phyloP scores from a whole-genome alignment of 495 filamentous ascomycete species.

The Aspergillus sclerotioniger region DNA sequence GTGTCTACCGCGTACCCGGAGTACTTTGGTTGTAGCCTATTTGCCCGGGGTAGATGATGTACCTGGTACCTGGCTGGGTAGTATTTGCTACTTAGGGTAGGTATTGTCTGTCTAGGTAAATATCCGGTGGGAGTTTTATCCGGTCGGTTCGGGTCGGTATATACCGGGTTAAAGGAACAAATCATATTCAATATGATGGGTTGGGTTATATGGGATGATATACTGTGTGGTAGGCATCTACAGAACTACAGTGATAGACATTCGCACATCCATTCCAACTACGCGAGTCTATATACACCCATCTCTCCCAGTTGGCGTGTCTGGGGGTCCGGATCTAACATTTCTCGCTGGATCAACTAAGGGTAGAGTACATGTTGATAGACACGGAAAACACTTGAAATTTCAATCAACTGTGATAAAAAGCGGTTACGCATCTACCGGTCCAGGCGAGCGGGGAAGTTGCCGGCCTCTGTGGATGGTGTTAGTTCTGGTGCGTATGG shows the following conservation, averaged over 20 bases:
- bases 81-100: too few species aligned
- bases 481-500: not conserved
- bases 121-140: too few species aligned
- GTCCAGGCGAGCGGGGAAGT: conserved; percentile 69
- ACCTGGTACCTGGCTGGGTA: too few species aligned
- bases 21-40: too few species aligned
- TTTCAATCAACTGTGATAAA: conserved; percentile 27
- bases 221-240: not conserved
- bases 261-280: conserved; percentile 20
- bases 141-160: too few species aligned
- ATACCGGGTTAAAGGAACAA: too few species aligned
- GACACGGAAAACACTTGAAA: conserved; percentile 33
- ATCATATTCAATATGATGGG: not conserved
- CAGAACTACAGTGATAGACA: not conserved
- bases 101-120: too few species aligned
- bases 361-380: conserved; percentile 48
- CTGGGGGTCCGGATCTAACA: not conserved
- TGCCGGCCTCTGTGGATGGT: conserved; percentile 70
- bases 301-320: conserved; percentile 16
- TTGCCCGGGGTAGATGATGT: too few species aligned
- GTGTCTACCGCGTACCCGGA: too few species aligned
- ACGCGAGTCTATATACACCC: conserved; percentile 38
- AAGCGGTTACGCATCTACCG: conserved; percentile 28
- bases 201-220: not conserved
- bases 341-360: conserved; percentile 4